Evolutionary conservation across 1,284 basidiomycete species (phyloP), one percentile per base, ranked within the genome.

Genomic region (Cutaneotrichosporon daszewskae): DNA sequence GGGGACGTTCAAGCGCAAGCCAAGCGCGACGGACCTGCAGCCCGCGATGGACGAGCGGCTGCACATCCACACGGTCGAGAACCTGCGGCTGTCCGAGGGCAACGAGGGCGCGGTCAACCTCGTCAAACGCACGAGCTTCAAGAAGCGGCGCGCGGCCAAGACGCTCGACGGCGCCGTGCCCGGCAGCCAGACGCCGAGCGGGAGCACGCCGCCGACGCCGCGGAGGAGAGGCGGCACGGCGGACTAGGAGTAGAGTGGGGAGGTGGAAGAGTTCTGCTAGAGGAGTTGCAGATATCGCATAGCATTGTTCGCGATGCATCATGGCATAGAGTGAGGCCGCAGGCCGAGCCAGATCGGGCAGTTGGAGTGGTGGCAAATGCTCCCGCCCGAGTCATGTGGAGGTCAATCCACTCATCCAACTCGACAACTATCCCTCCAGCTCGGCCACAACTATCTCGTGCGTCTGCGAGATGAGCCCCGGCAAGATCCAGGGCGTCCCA

Each of bases 91-190:
- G 6, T 19, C 17, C 8, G 47, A 45, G 19, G 16, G 32, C 4
- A 25, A 23, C 4, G 49, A 49, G 9, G 31, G 32, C 12, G 29
- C 48, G 7, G 33, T 23, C 14, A 49, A 45, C 37, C 37, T 72
- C 26, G 53, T 57, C 32, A 70, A 71, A 43, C 55, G 69, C 20
- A 53, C 66, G 13, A 68, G 65, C 48, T 60, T 71, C 45, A 72
- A 72, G 56, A 52, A 52, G 41, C 46, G 50, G 12, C 43, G 50
- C 3, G 46, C 36, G 23, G 26, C 38, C 7, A 36, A 35, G 19
- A 24, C 28, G 19, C 33, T 18, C 7, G 11, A 20, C 23, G 14
- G 29, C 12, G 23, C 19, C 16, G 19, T 35, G 33, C 33, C 33
- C 13, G 33, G 18, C n/a, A 22, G 34, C 32, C 17, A 34, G 26